phyloP scores from a whole-genome alignment of 345 rosid genomes.

The Syzygium grande region DNA sequence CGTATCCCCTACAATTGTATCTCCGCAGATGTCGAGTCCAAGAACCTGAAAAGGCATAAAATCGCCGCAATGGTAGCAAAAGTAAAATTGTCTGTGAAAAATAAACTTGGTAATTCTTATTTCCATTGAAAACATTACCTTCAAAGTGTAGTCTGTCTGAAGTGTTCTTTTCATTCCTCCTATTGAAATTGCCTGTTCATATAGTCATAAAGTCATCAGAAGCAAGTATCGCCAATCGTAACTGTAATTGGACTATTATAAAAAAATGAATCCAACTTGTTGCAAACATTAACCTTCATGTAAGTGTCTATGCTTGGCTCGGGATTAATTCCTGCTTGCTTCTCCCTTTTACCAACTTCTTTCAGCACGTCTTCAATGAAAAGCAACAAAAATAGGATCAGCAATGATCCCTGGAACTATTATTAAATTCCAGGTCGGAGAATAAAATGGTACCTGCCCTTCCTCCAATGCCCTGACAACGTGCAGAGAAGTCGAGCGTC shows the following conservation, averaged over 20 bases:
- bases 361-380: slow-evolving; percentile 14
- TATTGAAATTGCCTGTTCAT: slow-evolving; percentile 36
- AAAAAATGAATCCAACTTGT: neutral
- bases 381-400: neutral
- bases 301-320: slow-evolving; percentile 40
- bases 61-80: neutral
- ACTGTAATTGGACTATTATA: neutral
- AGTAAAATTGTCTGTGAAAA: neutral
- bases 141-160: slow-evolving; percentile 48
- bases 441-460: slow-evolving; percentile 11
- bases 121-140: slow-evolving; percentile 14
- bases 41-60: slow-evolving; percentile 29
- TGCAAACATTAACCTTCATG: slow-evolving; percentile 31
- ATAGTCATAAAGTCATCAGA: neutral
- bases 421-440: neutral
- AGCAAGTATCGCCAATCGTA: neutral
- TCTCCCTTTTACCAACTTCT: slow-evolving; percentile 40
- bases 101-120: neutral
- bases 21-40: slow-evolving; percentile 61
- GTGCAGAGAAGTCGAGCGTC: slow-evolving; percentile 27
- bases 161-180: slow-evolving; percentile 30
- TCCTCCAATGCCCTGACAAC: slow-evolving; percentile 33
- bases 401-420: neutral
- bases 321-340: slow-evolving; percentile 32
- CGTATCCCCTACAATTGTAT: slow-evolving; percentile 61